Conservation (phyloP, 176 grass and related monocot genomes). For the Lolium multiflorum region DNA sequence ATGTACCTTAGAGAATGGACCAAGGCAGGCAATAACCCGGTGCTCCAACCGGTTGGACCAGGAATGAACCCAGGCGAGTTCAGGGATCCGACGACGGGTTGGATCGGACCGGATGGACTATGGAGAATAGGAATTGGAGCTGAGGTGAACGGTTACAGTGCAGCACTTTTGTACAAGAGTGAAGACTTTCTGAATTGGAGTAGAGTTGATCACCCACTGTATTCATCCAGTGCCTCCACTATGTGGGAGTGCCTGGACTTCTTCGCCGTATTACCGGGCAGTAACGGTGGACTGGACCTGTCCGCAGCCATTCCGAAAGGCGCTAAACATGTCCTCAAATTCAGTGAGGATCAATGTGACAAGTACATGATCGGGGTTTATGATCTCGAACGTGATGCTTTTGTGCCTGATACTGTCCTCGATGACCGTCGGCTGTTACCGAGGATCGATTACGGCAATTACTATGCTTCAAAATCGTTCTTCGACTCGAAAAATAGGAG, state of each 20-base stretch:
- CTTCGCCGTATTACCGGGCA: constrained; percentile 45
- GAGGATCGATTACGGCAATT: constrained; percentile 83
- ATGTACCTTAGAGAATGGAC: constrained; percentile 76
- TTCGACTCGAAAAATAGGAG: constrained; percentile 64
- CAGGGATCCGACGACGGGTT: constrained; percentile 83
- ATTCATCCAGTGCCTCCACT: constrained; percentile 52
- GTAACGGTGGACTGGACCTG: constrained; percentile 59
- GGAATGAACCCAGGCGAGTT: constrained; percentile 53
- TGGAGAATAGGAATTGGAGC: constrained; percentile 73
- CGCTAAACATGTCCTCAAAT: constrained; percentile 76
- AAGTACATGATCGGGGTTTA: constrained; percentile 76
- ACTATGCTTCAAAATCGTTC: constrained; percentile 90
- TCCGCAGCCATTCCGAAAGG: constrained; percentile 44
- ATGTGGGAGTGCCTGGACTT: constrained; percentile 93
- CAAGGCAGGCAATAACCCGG: constrained; percentile 64
- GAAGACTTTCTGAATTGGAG: constrained; percentile 66
- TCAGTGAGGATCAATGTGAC: constrained; percentile 60
- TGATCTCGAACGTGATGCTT: constrained; percentile 56
- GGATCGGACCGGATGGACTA: constrained; percentile 68
- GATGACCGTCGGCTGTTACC: constrained; percentile 61
- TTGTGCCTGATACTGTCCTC: constrained; percentile 58
- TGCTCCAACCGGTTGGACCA: constrained; percentile 53
- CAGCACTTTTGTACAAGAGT: constrained; percentile 68
- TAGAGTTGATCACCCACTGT: constrained; percentile 53
- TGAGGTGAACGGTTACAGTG: constrained; percentile 51